These are phyloP conservation scores for Camillea tinctor DNA, from an alignment of 2,329 filamentous ascomycete genomes.

Conservation along the genomic window DNA sequence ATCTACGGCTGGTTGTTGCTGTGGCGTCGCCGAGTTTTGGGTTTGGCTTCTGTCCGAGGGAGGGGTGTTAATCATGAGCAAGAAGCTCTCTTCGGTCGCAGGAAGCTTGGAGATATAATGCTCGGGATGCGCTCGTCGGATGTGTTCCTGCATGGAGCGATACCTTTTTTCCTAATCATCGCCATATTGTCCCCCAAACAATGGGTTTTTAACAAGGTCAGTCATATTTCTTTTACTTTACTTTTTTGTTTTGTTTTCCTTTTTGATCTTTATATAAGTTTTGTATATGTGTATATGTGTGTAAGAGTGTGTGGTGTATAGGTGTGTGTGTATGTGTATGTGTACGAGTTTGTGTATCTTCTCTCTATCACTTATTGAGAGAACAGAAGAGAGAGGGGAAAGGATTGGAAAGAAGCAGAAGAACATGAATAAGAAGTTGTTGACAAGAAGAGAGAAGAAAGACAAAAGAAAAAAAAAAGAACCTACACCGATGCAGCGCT, in stretches of 20 bases:
- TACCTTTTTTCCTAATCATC: constrained; percentile 80
- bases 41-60: constrained; percentile 67
- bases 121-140: constrained; percentile 92
- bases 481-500: constrained; percentile 97
- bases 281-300: too few relatives aligned
- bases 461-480: constrained; percentile 18
- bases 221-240: too few relatives aligned
- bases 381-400: constrained; percentile 14
- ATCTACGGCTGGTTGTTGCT: constrained; percentile 27
- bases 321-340: too few relatives aligned
- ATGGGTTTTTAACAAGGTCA: too few relatives aligned
- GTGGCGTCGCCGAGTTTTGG: constrained; percentile 34
- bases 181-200: too few relatives aligned
- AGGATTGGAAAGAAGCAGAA: too few relatives aligned
- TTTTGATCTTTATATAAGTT: too few relatives aligned
- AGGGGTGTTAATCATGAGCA: constrained; percentile 91
- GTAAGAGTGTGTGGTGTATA: too few relatives aligned
- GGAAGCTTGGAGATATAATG: constrained; percentile 98
- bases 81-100: constrained; percentile 96
- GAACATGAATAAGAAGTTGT: too few relatives aligned
- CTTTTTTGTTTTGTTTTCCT: too few relatives aligned
- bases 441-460: constrained; percentile 17
- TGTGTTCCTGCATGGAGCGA: constrained; percentile 99
- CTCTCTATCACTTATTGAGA: too few relatives aligned
- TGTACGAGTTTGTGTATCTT: too few relatives aligned